These are phyloP conservation scores for Coffea canephora DNA, from an alignment of 257 asterid species.

Conservation along the genomic window DNA sequence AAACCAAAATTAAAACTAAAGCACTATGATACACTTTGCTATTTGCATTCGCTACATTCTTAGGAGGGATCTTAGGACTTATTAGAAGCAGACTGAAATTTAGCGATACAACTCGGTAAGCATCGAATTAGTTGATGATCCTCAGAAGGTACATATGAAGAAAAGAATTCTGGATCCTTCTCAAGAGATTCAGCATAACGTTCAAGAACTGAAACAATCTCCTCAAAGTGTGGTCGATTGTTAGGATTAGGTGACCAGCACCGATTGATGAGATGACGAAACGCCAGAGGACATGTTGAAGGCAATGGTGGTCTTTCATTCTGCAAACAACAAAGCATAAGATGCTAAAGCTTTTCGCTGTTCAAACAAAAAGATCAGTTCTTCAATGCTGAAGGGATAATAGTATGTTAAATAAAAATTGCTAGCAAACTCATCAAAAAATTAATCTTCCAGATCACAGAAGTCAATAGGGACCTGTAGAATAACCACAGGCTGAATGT, in stretches of 20 bases:
- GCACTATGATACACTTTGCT: conserved; percentile 10
- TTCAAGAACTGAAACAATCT: conserved; percentile 69
- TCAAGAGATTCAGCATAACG: conserved; percentile 52
- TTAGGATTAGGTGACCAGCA: conserved; percentile 89
- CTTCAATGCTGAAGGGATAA: background rate
- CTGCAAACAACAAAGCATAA: conserved; percentile 31
- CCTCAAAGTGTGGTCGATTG: conserved; percentile 82
- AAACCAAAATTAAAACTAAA: background rate
- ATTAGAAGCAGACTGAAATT: conserved; percentile 34
- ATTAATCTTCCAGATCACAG: background rate
- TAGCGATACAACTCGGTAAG: conserved; percentile 52
- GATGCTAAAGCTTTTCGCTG: background rate
- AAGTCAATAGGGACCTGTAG: background rate
- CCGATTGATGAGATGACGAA: conserved; percentile 58
- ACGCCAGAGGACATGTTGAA: conserved; percentile 62
- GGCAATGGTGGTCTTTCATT: conserved; percentile 92
- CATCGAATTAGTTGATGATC: conserved; percentile 40
- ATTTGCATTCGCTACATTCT: conserved; percentile 1
- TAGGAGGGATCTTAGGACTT: conserved; percentile 28
- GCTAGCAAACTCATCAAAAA: background rate
- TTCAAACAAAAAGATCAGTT: background rate
- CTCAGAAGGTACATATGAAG: conserved; percentile 40
- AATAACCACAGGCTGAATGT: too few relatives aligned
- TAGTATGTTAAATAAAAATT: background rate
- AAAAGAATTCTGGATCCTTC: conserved; percentile 67